These are phyloP conservation scores for Termitomyces sp. DNA, from an alignment of 768 basidiomycete genomes.

Conservation along the genomic window DNA sequence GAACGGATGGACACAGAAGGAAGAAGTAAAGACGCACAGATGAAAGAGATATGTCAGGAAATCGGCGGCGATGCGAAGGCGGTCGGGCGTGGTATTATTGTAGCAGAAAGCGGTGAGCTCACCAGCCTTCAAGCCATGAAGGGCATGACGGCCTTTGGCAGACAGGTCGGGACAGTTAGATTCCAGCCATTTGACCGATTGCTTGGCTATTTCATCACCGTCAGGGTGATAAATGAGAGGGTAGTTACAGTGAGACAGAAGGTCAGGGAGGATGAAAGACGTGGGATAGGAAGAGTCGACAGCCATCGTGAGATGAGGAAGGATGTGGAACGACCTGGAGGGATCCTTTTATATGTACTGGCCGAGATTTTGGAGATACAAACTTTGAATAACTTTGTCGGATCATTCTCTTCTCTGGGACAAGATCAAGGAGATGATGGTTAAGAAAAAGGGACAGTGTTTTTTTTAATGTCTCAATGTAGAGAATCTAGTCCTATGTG, in stretches of 20 bases:
- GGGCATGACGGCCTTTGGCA: constrained; percentile 40
- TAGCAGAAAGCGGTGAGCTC: constrained; percentile 68
- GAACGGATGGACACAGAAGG: background rate
- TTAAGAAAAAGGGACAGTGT: background rate
- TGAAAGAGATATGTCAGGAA: constrained; percentile 64
- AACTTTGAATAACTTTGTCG: background rate
- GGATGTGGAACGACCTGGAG: background rate
- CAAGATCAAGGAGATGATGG: background rate
- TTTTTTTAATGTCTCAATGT: background rate
- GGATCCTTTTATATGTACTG: background rate
- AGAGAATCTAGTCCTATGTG: background rate
- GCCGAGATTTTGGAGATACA: background rate
- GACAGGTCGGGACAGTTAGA: constrained; percentile 41
- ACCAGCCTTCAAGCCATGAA: constrained; percentile 61
- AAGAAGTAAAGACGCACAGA: constrained; percentile 33
- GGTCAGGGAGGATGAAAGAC: constrained; percentile 50
- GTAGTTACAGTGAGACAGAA: constrained; percentile 50
- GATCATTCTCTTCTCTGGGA: background rate
- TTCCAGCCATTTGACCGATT: constrained; percentile 51
- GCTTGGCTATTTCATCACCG: constrained; percentile 42
- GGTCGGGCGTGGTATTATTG: constrained; percentile 47
- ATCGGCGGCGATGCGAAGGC: constrained; percentile 64
- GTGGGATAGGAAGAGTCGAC: background rate
- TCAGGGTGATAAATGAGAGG: constrained; percentile 40
- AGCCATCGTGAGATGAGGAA: constrained; percentile 2